phyloP scores from a whole-genome alignment of 768 basidiomycete species.

The Sporobolomyces pararoseus region DNA sequence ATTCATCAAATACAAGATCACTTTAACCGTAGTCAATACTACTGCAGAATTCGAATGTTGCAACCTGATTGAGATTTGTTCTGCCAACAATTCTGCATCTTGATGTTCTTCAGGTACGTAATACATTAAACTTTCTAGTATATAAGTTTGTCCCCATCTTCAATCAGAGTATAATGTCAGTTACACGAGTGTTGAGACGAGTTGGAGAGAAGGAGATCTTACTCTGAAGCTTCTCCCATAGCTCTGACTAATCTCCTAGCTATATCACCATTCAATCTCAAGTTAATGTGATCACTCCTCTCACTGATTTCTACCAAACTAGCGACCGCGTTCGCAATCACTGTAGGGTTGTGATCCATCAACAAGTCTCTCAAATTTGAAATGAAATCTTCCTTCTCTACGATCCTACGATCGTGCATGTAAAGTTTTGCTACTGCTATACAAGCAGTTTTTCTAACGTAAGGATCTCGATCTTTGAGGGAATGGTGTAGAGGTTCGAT shows the following conservation, averaged over 20 bases:
- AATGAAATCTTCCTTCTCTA: slow-evolving; percentile 86
- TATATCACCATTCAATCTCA: slow-evolving; percentile 78
- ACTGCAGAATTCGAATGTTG: slow-evolving; percentile 99
- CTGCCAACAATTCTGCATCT: slow-evolving; percentile 93
- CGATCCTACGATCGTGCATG: slow-evolving; percentile 74
- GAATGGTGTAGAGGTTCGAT: slow-evolving; percentile 87
- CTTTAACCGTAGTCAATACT: slow-evolving; percentile 97
- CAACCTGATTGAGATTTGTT: slow-evolving; percentile 85
- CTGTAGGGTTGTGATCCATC: slow-evolving; percentile 89
- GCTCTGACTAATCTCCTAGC: slow-evolving; percentile 88
- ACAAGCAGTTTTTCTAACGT: slow-evolving; percentile 96
- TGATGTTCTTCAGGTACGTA: slow-evolving; percentile 83
- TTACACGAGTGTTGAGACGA: too few species aligned
- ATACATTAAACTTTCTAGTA: slow-evolving; percentile 85
- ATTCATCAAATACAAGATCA: slow-evolving; percentile 93
- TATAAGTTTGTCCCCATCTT: slow-evolving; percentile 99
- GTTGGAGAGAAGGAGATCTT: slow-evolving; percentile 21
- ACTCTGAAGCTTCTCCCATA: slow-evolving; percentile 95
- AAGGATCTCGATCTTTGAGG: slow-evolving; percentile 89
- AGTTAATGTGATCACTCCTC: slow-evolving; percentile 85
- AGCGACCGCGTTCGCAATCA: slow-evolving; percentile 94
- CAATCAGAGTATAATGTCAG: too few species aligned
- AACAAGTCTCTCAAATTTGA: slow-evolving; percentile 85
- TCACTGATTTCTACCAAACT: slow-evolving; percentile 96
- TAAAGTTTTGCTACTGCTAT: slow-evolving; percentile 97